Base-by-base conservation (phyloP, 2,329 filamentous ascomycete genomes). In the Aspergillus pseudoviridinutans region DNA sequence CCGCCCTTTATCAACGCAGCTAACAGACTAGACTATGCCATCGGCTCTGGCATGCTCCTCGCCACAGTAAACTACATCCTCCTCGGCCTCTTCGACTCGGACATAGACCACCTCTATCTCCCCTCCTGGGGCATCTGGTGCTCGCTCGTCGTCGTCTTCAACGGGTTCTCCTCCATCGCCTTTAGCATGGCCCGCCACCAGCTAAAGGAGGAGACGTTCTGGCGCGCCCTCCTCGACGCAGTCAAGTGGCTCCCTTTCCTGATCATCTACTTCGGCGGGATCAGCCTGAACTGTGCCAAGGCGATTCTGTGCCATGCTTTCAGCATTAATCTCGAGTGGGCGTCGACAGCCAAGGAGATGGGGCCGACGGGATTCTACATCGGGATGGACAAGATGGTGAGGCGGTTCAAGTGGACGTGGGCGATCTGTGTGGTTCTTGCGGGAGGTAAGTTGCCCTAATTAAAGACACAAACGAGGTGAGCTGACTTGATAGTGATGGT, bases 311-410 rank as follows among this genome's bases (percentile, higher is more conserved):
- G 86, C 4, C 91, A 95, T 78, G 90, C 94, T 84, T 90, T 94
- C 71, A 86, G 90, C 76, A 86, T 93, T 69, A 83, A 94, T 75
- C 93, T 94, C 87, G 85, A 84, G 3, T 94, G 91, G 91, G 90
- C 90, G 52, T 86, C 90, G 1, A 95, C 91, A 0, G 84, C 87
- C 44, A 95, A 95, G 76, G 91, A 96, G 61, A 91, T 66, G 87
- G 88, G 68, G 87, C 88, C 27, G 89, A 91, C 74, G 35, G 58
- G 58, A 4, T 95, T 95, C 76, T 93, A 92, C 76, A 88, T 90
- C 59, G 91, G 94, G 71, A 84, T 92, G 20, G 88, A 88, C 35
- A 89, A 88, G 70, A 89, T 95, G 44, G 72, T 93, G 52, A 88
- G 87, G 75, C 87, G 85, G 73, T 93, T 93, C 81, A 92, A 88